Conservation (phyloP, 2,329 filamentous ascomycete species). For the Colletotrichum sp. region DNA sequence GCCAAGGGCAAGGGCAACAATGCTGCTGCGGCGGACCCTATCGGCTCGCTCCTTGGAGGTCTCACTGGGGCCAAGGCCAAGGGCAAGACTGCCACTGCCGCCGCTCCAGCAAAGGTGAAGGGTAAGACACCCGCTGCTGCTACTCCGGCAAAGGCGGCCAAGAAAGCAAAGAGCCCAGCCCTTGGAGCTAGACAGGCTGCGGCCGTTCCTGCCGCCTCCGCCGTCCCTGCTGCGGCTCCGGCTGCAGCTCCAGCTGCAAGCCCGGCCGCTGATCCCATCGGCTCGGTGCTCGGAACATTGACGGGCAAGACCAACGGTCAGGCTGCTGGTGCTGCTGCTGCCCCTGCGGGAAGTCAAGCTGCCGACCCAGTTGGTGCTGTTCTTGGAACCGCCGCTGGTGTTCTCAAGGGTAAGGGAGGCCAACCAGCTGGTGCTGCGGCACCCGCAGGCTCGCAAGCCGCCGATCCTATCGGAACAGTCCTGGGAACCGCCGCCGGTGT, state of each 20-base stretch:
- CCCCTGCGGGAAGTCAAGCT: neutral
- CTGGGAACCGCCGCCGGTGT: constrained; percentile 13
- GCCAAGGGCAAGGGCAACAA: neutral
- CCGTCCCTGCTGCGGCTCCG: neutral
- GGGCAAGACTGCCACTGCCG: neutral
- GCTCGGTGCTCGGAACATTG: neutral
- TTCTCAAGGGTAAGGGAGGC: constrained; percentile 3
- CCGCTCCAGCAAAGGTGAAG: neutral
- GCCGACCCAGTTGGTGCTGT: neutral
- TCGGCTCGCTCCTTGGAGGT: neutral
- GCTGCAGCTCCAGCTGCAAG: neutral
- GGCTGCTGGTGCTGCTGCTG: neutral
- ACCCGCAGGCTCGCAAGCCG: constrained; percentile 7
- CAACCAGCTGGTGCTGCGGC: constrained; percentile 14
- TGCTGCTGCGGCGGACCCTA: neutral
- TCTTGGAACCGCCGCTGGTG: constrained; percentile 2
- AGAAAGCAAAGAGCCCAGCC: neutral
- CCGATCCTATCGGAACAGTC: neutral
- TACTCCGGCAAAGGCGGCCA: neutral
- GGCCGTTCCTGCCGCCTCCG: neutral
- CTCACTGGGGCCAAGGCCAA: neutral
- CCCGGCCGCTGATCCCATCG: neutral
- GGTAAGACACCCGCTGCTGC: neutral
- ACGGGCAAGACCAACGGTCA: neutral
- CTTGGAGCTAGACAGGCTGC: constrained; percentile 10